phyloP scores from a whole-genome alignment of 106 monocot genomes.

The Chionographis japonica region DNA sequence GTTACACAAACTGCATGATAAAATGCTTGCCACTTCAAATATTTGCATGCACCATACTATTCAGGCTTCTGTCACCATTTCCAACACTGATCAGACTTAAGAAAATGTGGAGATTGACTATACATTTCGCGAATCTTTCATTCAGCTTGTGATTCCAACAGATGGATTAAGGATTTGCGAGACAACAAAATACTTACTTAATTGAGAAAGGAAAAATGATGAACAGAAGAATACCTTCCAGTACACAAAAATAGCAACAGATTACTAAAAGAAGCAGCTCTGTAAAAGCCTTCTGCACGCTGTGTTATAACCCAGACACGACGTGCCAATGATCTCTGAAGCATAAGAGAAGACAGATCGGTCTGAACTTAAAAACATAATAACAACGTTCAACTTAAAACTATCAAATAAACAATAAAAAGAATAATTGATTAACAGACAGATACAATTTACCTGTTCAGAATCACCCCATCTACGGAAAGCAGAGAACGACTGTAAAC shows the following conservation, averaged over 20 bases:
- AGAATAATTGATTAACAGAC: not conserved
- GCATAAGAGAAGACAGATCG: conserved; percentile 12
- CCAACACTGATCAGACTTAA: too few species aligned
- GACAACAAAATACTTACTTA: not conserved
- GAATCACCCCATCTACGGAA: conserved; percentile 96
- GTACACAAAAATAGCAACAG: conserved; percentile 77
- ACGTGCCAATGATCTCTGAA: conserved; percentile 68
- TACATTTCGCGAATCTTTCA: too few species aligned
- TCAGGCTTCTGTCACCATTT: too few species aligned
- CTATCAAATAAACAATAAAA: not conserved
- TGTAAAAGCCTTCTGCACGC: conserved; percentile 75
- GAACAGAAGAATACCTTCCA: conserved; percentile 58
- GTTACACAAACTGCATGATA: too few species aligned
- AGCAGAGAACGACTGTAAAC: conserved; percentile 92
- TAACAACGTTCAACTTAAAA: not conserved
- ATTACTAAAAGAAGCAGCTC: conserved; percentile 67
- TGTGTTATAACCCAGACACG: conserved; percentile 67
- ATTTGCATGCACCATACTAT: too few species aligned
- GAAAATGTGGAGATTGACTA: too few species aligned
- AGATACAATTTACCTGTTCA: conserved; percentile 58
- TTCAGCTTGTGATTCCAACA: too few species aligned
- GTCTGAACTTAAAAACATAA: conserved; percentile 5
- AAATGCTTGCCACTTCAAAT: too few species aligned
- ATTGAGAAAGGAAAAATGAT: not conserved
- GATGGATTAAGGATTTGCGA: too few species aligned